These are phyloP conservation scores for Morella rubra DNA, from an alignment of 306 rosid genomes.

Conservation along the genomic window DNA sequence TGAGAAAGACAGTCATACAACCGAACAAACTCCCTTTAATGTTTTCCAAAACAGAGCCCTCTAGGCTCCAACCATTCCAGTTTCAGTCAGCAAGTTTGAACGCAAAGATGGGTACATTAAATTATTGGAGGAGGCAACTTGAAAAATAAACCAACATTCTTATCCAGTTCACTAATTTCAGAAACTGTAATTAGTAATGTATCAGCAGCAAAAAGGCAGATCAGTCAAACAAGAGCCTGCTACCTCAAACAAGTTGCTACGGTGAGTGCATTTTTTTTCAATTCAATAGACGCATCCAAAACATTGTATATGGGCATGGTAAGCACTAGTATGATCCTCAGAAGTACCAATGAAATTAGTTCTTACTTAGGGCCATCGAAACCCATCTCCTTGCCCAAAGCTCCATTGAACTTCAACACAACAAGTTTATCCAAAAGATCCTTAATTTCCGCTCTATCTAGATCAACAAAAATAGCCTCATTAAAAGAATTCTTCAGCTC, in stretches of 20 bases:
- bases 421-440: conserved; percentile 70
- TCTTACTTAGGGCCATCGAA: conserved; percentile 61
- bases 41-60: background rate
- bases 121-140: background rate
- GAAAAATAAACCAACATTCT: background rate
- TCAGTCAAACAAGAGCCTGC: background rate
- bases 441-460: conserved; percentile 50
- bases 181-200: background rate
- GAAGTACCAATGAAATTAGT: background rate
- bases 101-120: too few relatives aligned
- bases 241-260: background rate
- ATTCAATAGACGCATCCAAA: background rate
- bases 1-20: background rate
- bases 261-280: background rate
- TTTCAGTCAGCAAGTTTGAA: background rate
- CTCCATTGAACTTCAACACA: conserved; percentile 59
- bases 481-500: background rate
- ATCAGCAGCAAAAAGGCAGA: background rate
- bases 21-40: background rate
- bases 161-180: background rate
- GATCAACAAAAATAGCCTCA: conserved; percentile 4
- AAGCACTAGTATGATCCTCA: background rate
- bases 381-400: conserved; percentile 43
- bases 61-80: background rate
- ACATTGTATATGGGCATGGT: background rate